A percentile compares a stretch with the other conserved stretches of the same genome.
These are phyloP conservation scores for Trichophyton equinum DNA, from an alignment of 2,329 filamentous ascomycete species.

Conservation along the genomic window DNA sequence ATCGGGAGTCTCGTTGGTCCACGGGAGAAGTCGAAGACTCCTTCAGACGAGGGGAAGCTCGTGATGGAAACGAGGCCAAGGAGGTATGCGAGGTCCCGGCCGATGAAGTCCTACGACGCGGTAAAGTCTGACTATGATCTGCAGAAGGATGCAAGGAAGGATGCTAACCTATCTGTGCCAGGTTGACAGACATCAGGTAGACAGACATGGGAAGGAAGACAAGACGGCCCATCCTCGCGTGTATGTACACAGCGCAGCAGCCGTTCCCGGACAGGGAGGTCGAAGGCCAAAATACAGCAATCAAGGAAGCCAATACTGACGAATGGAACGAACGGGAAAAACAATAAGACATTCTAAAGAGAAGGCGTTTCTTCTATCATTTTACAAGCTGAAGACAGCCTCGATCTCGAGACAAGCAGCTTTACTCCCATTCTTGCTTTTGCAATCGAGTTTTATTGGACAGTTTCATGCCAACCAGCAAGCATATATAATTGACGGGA, in stretches of 20 bases:
- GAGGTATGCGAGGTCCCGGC: background rate
- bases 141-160: too few relatives aligned
- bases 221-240: too few relatives aligned
- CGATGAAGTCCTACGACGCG: too few relatives aligned
- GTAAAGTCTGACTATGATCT: too few relatives aligned
- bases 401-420: background rate
- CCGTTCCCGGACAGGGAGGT: background rate
- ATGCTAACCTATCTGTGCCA: too few relatives aligned
- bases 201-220: too few relatives aligned
- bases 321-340: background rate
- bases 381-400: background rate
- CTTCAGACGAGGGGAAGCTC: background rate
- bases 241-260: background rate
- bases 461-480: background rate
- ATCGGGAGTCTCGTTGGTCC: too few relatives aligned
- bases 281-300: background rate
- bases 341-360: background rate
- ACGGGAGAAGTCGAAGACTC: background rate
- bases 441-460: too few relatives aligned
- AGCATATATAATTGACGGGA: background rate
- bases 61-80: background rate
- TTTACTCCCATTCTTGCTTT: background rate
- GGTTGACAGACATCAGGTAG: too few relatives aligned
- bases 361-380: background rate
- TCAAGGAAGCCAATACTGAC: background rate